A percentile compares a stretch with the other conserved stretches of the same genome.
Conservation (phyloP, 495 filamentous ascomycete genomes). For the Lophiotrema nucula region DNA sequence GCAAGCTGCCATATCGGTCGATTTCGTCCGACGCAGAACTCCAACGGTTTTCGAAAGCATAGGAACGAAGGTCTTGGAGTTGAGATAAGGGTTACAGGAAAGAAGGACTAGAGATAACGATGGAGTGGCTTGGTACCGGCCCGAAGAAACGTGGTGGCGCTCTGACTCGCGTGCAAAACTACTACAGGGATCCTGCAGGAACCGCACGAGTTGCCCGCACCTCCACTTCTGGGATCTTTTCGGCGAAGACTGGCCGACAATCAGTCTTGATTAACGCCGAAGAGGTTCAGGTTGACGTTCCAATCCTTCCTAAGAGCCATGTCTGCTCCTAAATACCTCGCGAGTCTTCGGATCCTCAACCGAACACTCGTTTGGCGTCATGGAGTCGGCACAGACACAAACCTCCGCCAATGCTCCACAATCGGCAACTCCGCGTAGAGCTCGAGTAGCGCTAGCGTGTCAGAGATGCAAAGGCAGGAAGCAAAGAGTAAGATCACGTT, state of each 20-base stretch:
- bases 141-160: too few relatives aligned
- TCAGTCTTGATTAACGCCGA: too few relatives aligned
- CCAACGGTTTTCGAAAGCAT: background rate
- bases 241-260: too few relatives aligned
- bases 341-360: conserved; percentile 9
- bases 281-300: too few relatives aligned
- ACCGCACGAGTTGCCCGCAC: too few relatives aligned
- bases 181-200: too few relatives aligned
- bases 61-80: background rate
- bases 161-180: too few relatives aligned
- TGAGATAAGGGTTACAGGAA: background rate
- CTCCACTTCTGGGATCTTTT: too few relatives aligned
- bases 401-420: background rate
- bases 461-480: conserved; percentile 25
- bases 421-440: background rate
- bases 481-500: conserved; percentile 26
- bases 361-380: background rate
- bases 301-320: too few relatives aligned
- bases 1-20: background rate
- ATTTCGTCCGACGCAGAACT: background rate
- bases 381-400: conserved; percentile 1
- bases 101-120: too few relatives aligned
- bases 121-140: too few relatives aligned
- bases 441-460: conserved; percentile 22
- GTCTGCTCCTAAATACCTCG: too few relatives aligned